Evolutionary conservation across 2,329 filamentous ascomycete genomes (phyloP), one percentile per base, ranked within the genome.

Genomic region (Clathrospora elynae): DNA sequence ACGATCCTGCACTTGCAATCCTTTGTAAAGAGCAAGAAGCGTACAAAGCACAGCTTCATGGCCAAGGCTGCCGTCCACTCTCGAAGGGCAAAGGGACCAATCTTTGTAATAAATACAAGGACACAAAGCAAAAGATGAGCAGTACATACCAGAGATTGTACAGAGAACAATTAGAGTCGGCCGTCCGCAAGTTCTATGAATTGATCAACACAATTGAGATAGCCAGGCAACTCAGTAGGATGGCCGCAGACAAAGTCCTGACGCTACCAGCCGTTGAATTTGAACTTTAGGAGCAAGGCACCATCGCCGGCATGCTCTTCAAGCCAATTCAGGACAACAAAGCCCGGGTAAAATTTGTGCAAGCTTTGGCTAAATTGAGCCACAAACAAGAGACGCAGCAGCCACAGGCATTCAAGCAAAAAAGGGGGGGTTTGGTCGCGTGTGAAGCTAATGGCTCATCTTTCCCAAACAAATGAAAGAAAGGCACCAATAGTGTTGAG

Each of bases 261-360:
- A 55, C 41, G 17, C 36, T 49, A 35, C 51, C 28, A 36, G 28
- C 44, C 19, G 14, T 42, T 40, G 28, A 53, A 20, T 51, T 51
- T 24, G 28, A 57, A 42, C 41, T 57, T 42, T 19, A 25, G n/a
- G 54, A 55, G 44, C 44, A 44, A 20, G 51, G 37, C 5, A 48
- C 35, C 14, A 42, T 53, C 20, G 49, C 54, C 12, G 32, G 37
- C 14, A 55, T 55, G 34, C 48, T 57, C 33, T 57, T 57, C 30
- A 49, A 55, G 34, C 49, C 44, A 13, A 35, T 53, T 35, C 8
- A 51, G 33, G 35, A 51, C 28, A 29, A 55, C 14, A 49, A 42
- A 28, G 36, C 35, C 24, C 34, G 42, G 35, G 39, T 51, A 28
- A 39, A 34, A 36, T 55, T 51, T 41, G 26, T 57, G 17, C 28